Evolutionary conservation across 2,329 filamentous ascomycete species (phyloP).

Genomic region (Fusarium clavum): DNA sequence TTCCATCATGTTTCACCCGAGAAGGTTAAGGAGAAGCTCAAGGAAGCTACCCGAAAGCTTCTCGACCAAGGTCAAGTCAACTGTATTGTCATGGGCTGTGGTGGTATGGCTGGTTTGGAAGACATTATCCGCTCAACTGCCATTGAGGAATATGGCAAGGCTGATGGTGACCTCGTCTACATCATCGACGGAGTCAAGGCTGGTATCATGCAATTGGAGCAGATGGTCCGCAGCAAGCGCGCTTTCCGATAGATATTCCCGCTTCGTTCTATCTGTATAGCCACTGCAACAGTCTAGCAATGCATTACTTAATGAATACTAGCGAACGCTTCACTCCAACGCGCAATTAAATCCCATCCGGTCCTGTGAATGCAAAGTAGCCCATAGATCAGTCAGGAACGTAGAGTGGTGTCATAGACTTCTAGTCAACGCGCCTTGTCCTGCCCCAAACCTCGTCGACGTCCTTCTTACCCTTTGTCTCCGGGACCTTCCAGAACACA

Average conservation of each 20-base stretch:
- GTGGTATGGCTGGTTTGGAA: conserved; percentile 90
- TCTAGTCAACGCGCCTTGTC: conserved; percentile 63
- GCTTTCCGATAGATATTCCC: conserved; percentile 49
- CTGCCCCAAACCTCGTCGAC: conserved; percentile 93
- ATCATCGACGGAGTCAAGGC: conserved; percentile 86
- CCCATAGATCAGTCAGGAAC: neutral
- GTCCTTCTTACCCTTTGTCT: conserved; percentile 87
- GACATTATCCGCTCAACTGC: conserved; percentile 78
- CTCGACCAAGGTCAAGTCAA: conserved; percentile 66
- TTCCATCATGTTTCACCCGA: conserved; percentile 77
- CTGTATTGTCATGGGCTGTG: conserved; percentile 86
- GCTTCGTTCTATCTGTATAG: conserved; percentile 13
- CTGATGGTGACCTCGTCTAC: conserved; percentile 66
- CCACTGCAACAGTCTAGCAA: conserved; percentile 6
- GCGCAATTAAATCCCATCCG: neutral
- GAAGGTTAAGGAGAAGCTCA: conserved; percentile 74
- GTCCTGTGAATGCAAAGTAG: neutral
- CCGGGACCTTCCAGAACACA: conserved; percentile 80
- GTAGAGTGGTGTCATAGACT: neutral
- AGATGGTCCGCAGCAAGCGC: conserved; percentile 59
- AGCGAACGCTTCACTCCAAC: neutral
- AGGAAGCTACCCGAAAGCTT: conserved; percentile 75
- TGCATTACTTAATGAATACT: conserved; percentile 10
- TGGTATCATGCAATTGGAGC: conserved; percentile 72
- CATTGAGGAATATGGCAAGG: conserved; percentile 70